These are phyloP conservation scores for Saccharomycopsis fermentans DNA, from an alignment of 805 yeast species.

Conservation along the genomic window DNA sequence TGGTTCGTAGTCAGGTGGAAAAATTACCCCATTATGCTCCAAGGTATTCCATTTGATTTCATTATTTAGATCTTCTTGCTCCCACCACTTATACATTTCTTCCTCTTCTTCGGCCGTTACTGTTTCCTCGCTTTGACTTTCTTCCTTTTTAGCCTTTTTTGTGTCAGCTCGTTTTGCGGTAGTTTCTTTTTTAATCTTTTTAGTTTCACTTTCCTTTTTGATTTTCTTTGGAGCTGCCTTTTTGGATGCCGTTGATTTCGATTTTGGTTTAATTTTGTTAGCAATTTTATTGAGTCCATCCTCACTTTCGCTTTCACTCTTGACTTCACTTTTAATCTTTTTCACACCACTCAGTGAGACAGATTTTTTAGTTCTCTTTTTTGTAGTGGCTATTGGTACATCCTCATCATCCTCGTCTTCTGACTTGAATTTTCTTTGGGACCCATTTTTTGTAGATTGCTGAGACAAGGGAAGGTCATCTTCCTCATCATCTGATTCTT, in stretches of 20 bases:
- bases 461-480: conserved; percentile 16
- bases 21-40: conserved; percentile 83
- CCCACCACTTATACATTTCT: conserved; percentile 79
- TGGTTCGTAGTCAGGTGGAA: conserved; percentile 88
- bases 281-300: not conserved
- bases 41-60: conserved; percentile 78
- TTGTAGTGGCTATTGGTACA: conserved; percentile 10
- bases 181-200: conserved; percentile 8
- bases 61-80: conserved; percentile 60
- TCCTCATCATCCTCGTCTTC: conserved; percentile 17
- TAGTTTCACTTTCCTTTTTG: conserved; percentile 2
- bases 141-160: conserved; percentile 16
- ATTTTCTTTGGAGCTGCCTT: not conserved
- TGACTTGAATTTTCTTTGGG: conserved; percentile 15
- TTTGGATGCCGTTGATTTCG: conserved; percentile 3
- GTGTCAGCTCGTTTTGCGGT: not conserved
- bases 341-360: conserved; percentile 1
- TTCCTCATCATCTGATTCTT: conserved; percentile 13
- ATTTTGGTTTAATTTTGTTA: conserved; percentile 13
- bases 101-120: conserved; percentile 43
- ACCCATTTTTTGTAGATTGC: conserved; percentile 11
- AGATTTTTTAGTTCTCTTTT: conserved; percentile 1
- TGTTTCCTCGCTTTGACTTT: conserved; percentile 19
- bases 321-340: not conserved
- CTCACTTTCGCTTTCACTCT: not conserved